Evolutionary conservation across 2,329 filamentous ascomycete genomes (phyloP), one percentile per base, ranked within the genome.

Genomic region (Knufia petricola): DNA sequence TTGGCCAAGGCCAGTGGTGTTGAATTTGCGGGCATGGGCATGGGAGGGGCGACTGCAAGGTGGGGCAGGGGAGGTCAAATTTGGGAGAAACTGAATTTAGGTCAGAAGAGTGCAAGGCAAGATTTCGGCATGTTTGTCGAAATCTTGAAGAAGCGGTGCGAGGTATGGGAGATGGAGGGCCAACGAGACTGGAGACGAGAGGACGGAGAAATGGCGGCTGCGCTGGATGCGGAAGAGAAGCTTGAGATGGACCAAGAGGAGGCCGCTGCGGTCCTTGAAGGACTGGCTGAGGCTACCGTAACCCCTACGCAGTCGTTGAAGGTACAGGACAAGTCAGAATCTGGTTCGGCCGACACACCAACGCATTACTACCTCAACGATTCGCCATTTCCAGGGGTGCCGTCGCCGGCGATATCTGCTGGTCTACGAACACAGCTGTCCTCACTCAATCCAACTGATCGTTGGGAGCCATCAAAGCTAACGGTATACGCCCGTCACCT

Each of bases 121-220:
- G 85, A 90, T 60, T 90, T 89, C 68, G 77, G 82, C 1, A 74
- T 75, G 2, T 90, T 92, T 53, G 68, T 90, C 8, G 82, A 88
- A 37, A 80, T 90, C 0, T 63, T 90, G 30, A 85, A 84, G 61
- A 82, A 84, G 8, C 73, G 85, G 48, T 90, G 86, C 60, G 85
- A 90, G 58, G 81, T 89, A 43, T 89, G 84, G 84, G 82, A 89
- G 61, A 88, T 90, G 77, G 83, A 87, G 56, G 81, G 84, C 1
- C 75, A 76, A 1, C 78, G 71, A 48, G 86, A 92, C 60, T 90
- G 84, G 72, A 71, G 85, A 55, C 69, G 78, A 52, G 55, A 55
- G 31, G 46, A 51, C 6, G 53, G 63, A 8, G 56, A 65, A 4
- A 54, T 56, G 1, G 68, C 66, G 50, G 60, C 62, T 39, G 58